Evolutionary conservation across 2,329 filamentous ascomycete genomes (phyloP), one percentile per base, ranked within the genome.

Genomic region (Colletotrichum trifolii): DNA sequence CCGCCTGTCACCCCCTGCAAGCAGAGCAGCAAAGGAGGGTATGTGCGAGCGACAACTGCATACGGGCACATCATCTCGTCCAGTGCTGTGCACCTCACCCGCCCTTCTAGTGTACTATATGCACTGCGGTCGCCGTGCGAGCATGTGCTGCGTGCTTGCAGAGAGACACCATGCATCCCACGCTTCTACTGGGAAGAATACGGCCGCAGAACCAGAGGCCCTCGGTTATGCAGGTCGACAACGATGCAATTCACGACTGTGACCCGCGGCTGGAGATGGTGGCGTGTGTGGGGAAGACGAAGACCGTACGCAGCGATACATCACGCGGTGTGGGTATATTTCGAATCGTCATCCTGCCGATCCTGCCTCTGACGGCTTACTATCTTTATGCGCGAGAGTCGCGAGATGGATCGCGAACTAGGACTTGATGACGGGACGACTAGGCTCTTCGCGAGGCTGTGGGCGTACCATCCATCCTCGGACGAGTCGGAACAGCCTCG

Each of bases 191-290:
- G 64, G 66, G 63, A 62, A 57, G 57, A 25, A 48, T 64, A 38
- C 67, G 74, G 74, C 69, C 73, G 75, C 75, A 77, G 73, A 74
- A 73, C 69, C 68, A 72, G 73, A 73, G 75, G 68, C 76, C 75
- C 73, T 77, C 76, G 75, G 76, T 68, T 78, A 78, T 78, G 76
- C 76, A 78, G 70, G 68, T 56, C 58, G 60, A n/a, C 64, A 60
- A 56, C 61, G 57, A 56, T 56, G 57, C 54, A 48, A 63, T 49
- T 57, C 58, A 45, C 33, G 25, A 25, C 42, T 62, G 15, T 60
- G 56, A 35, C 45, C 43, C 43, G 33, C 39, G 56, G 58, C 64
- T 57, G 56, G 43, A 64, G 54, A 66, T 66, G 64, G 60, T 62
- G 65, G 64, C 64, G 50, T 17, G 52, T 67, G 64, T 64, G 54